Evolutionary conservation across 108 stramenopile species (phyloP), one percentile per base, ranked within the genome.

Genomic region (Skeletonema grethae): DNA sequence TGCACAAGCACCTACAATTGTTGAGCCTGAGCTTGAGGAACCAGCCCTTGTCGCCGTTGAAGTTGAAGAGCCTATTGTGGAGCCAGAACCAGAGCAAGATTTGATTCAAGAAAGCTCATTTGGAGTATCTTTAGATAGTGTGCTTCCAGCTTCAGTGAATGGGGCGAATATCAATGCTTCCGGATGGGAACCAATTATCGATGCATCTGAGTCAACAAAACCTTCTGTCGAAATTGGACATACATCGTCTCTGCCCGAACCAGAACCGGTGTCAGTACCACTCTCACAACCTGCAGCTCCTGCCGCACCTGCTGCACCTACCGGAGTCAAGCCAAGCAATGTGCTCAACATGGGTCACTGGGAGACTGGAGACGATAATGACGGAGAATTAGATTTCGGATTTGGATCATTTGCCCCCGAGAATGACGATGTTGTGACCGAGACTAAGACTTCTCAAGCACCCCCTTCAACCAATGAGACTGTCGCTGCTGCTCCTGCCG

Each of bases 291-390:
- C 41, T 9, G 29, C 64, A 24, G 56, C 41, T 15, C 36, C 53
- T 25, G 64, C 22, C 25, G 53, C 53, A 4, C 68, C 82, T 43
- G 64, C 22, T 25, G 53, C 53, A 9, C 68, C 82, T 43, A 76
- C 78, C 0, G 73, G 76, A 58, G 46, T 56, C 8, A 72, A 79
- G 56, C 86, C 85, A 13, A 64, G 79, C 25, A 86, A 76, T 70
- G 92, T 92, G 35, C 72, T 95, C 45, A 92, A 95, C 63, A 89
- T 95, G 88, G 94, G 94, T 35, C 94, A 86, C 43, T 95, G 94
- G 94, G 91, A 92, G 25, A 84, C 88, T 9, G 84, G 80, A 30
- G 90, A 88, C 31, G 86, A 41, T 10, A 91, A 83, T 35, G 89
- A 92, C 57, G 68, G 85, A 6, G 79, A 88, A 55, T 68, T 92